Evolutionary conservation across 208 protist genomes (phyloP), one percentile per base, ranked within the genome.

Genomic region (Balamuthia mandrillaris): DNA sequence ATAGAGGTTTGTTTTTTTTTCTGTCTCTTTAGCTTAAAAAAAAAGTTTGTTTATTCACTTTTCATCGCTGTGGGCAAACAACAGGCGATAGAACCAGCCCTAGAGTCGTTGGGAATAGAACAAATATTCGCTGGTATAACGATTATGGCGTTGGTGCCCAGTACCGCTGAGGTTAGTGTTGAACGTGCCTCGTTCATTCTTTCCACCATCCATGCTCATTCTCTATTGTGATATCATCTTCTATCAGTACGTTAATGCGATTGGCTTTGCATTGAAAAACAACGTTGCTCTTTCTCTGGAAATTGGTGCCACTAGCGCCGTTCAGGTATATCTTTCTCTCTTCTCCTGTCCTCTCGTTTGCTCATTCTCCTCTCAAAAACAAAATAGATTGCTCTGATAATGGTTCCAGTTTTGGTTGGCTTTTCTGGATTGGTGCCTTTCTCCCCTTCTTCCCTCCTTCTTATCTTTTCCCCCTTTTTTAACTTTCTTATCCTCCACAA

Each of bases 91-190:
- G 60, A 86, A 37, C 88, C 88, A 9, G 54, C 84, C 7, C 52
- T 93, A 4, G 29, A 90, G n/a, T 66, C 54, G 31, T 39, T 92
- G 3, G 88, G 88, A 29, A 72, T 93, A 21, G 84, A 74, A 1
- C 85, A 93, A 10, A 58, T 79, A 12, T 92, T 93, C 42, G 82
- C 87, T 21, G 90, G 90, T 47, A 31, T 93, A 9, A 93, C 91
- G 0, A 60, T 93, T 27, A 83, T 93, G 5, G 91, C 88, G 47
- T 52, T 93, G 12, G 83, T 93, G 39, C 91, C 91, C 18, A 85
- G 54, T 5, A 89, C 88, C 3, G 91, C 91, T 0, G 91, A 93
- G 52, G 85, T 93, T 29, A 5, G 90, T 29, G 91, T 92, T 63
- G 90, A 87, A n/a, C n/a, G n/a, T n/a, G n/a, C 7, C 85, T 93